Evolutionary conservation across 345 rosid genomes (phyloP).

Genomic region (Ricinus communis): DNA sequence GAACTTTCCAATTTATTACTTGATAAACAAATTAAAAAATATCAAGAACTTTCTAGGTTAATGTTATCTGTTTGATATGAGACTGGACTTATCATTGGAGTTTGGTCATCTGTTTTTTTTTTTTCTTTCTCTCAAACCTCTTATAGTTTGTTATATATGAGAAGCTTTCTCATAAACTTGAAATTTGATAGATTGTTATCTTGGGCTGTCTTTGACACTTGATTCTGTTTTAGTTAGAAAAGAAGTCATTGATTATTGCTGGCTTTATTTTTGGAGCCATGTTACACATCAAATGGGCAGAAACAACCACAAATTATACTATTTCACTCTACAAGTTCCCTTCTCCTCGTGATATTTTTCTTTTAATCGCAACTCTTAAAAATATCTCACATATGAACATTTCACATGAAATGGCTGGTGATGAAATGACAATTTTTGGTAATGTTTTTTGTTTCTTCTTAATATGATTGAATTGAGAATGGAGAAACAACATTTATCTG

Average conservation of each 20-base stretch:
- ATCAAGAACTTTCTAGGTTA: no score
- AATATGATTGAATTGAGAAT: neutral
- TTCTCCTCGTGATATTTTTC: neutral
- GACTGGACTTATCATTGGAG: neutral
- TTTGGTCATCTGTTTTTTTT: neutral
- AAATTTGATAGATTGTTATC: neutral
- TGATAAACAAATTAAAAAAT: no score
- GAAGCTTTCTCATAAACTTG: neutral
- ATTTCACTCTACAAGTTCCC: neutral
- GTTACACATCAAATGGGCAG: neutral
- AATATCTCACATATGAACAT: neutral
- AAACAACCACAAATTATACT: neutral
- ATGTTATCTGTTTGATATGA: neutral
- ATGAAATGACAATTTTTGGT: no score
- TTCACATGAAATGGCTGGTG: no score
- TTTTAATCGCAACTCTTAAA: neutral
- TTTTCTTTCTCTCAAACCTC: neutral
- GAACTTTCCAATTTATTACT: neutral
- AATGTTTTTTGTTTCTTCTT: neutral
- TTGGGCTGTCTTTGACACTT: neutral
- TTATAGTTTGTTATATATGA: no score
- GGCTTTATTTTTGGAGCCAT: no score
- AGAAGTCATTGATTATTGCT: no score
- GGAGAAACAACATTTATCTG: neutral
- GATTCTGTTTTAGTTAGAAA: neutral